Percentiles rank a stretch among this genome's conserved stretches.
These are phyloP conservation scores for Trichophyton equinum DNA, from an alignment of 2,329 filamentous ascomycete genomes.

Conservation along the genomic window DNA sequence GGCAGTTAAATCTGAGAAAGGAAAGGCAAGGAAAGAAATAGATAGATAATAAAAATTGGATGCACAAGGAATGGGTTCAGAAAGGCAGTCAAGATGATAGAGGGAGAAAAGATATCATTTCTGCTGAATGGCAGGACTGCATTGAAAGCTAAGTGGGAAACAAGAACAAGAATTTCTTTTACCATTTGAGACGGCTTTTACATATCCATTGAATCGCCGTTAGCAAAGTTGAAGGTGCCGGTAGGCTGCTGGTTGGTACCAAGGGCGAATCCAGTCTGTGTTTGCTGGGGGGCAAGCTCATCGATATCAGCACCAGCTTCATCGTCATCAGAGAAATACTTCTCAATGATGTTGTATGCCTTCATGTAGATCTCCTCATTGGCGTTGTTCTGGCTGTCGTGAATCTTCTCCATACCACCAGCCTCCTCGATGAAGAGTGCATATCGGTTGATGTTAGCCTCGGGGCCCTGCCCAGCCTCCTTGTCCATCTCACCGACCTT, in stretches of 20 bases:
- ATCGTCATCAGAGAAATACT: constrained; percentile 98
- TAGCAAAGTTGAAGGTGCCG: constrained; percentile 86
- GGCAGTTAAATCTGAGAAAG: background rate
- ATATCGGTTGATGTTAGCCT: constrained; percentile 69
- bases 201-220: constrained; percentile 63
- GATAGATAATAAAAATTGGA: background rate
- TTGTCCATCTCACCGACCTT: constrained; percentile 99
- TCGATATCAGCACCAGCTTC: constrained; percentile 67
- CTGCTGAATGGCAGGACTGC: background rate
- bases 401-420: constrained; percentile 99
- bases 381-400: constrained; percentile 99
- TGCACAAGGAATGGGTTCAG: background rate
- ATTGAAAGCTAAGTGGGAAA: background rate
- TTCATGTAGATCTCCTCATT: constrained; percentile 99
- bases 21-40: constrained; percentile 1
- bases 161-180: background rate
- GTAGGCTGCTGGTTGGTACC: constrained; percentile 51
- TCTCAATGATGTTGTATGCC: constrained; percentile 99
- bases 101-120: constrained; percentile 9
- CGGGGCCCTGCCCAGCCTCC: constrained; percentile 51
- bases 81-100: background rate
- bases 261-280: constrained; percentile 62
- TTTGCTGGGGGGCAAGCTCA: constrained; percentile 60
- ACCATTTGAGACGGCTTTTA: constrained; percentile 29
- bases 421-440: constrained; percentile 98